Evolutionary conservation across 2,329 filamentous ascomycete species (phyloP).

Genomic region (Neofusicoccum sp.): DNA sequence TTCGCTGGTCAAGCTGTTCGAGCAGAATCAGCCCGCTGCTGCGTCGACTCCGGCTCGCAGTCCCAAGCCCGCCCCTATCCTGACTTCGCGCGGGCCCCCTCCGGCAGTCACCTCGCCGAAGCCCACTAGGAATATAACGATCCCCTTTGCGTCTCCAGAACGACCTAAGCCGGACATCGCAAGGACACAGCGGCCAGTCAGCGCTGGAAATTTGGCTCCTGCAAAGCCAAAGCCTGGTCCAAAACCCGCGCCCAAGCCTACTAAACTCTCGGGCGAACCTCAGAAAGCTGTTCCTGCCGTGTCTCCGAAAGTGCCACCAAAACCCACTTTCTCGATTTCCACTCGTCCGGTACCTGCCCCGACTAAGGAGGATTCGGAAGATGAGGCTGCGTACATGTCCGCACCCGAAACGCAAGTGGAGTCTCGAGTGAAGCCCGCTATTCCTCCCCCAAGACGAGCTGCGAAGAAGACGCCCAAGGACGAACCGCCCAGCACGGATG

Average conservation of each 20-base stretch:
- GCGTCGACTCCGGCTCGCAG: not conserved
- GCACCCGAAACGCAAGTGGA: slow-evolving; percentile 38
- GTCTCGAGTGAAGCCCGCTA: slow-evolving; percentile 33
- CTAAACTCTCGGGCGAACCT: slow-evolving; percentile 24
- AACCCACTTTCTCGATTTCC: not conserved
- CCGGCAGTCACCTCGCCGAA: slow-evolving; percentile 47
- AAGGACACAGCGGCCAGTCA: slow-evolving; percentile 20
- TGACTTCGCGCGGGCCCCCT: slow-evolving; percentile 29
- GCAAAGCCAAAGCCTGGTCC: slow-evolving; percentile 33
- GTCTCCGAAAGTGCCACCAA: slow-evolving; percentile 6
- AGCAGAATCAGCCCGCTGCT: slow-evolving; percentile 46
- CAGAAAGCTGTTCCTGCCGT: not conserved
- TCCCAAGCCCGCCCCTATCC: slow-evolving; percentile 26
- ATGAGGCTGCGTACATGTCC: slow-evolving; percentile 32
- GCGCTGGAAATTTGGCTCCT: slow-evolving; percentile 9
- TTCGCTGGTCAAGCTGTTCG: slow-evolving; percentile 70
- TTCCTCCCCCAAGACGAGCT: slow-evolving; percentile 42
- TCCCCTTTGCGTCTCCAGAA: slow-evolving; percentile 5
- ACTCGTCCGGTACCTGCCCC: not conserved
- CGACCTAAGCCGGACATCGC: not conserved
- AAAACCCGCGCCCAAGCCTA: slow-evolving; percentile 32
- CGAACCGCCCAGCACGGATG: not conserved
- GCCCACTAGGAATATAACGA: slow-evolving; percentile 33
- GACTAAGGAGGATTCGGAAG: slow-evolving; percentile 17
- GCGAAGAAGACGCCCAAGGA: slow-evolving; percentile 30